Evolutionary conservation across 2,329 filamentous ascomycete genomes (phyloP).

Genomic region (Diplodia scrobiculata): DNA sequence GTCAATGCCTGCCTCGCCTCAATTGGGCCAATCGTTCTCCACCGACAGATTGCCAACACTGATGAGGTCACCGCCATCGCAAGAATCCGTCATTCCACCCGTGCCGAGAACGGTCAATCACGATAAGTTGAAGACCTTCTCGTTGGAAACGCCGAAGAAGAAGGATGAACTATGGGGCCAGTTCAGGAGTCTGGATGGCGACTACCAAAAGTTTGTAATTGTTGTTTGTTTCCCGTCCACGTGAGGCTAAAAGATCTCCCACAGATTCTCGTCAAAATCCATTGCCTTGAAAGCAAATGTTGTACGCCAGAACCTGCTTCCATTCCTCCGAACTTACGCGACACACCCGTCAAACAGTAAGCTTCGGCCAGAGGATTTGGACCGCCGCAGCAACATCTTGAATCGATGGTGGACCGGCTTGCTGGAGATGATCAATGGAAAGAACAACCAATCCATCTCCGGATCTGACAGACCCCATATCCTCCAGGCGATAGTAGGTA

Average conservation of each 20-base stretch:
- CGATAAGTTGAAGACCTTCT: slow-evolving; percentile 46
- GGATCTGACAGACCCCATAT: slow-evolving; percentile 81
- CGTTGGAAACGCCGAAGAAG: slow-evolving; percentile 52
- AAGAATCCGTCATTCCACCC: slow-evolving; percentile 45
- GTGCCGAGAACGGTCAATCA: slow-evolving; percentile 46
- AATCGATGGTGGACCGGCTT: slow-evolving; percentile 90
- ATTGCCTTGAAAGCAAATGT: slow-evolving; percentile 73
- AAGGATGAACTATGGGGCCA: slow-evolving; percentile 70
- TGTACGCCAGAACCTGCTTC: slow-evolving; percentile 70
- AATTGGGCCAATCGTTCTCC: slow-evolving; percentile 50
- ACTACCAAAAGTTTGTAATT: slow-evolving; percentile 63
- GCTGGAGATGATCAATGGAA: slow-evolving; percentile 77
- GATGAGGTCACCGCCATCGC: slow-evolving; percentile 41
- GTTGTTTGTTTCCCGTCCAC: background rate
- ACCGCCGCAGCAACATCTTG: slow-evolving; percentile 74
- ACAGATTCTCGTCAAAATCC: slow-evolving; percentile 70
- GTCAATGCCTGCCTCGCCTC: slow-evolving; percentile 21
- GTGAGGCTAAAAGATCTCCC: slow-evolving; percentile 3
- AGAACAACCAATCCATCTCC: slow-evolving; percentile 73
- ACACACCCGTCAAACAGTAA: slow-evolving; percentile 66
- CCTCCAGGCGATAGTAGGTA: slow-evolving; percentile 73
- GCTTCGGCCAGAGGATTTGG: slow-evolving; percentile 77
- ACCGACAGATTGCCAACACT: slow-evolving; percentile 50
- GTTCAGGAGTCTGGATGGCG: slow-evolving; percentile 68
- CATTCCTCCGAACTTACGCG: slow-evolving; percentile 73